These are phyloP conservation scores for Astrothelium subdiscretum DNA, from an alignment of 495 filamentous ascomycete species.

Conservation along the genomic window DNA sequence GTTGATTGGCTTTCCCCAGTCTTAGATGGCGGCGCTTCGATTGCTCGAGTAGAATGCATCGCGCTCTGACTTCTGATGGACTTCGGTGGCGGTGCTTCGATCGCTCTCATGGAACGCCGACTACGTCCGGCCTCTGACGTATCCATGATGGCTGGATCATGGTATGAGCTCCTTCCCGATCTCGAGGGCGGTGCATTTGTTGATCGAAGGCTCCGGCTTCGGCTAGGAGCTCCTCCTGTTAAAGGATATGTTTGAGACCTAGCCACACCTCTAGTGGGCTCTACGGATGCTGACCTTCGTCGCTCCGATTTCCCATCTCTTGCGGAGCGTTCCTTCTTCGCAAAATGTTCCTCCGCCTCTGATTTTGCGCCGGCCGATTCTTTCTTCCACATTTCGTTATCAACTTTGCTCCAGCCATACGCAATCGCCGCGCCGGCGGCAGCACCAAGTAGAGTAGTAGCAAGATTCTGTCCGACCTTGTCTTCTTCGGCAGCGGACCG, in stretches of 20 bases:
- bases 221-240: background rate
- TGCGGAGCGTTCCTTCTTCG: background rate
- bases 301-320: conserved; percentile 4
- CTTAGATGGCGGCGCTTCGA: background rate
- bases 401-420: conserved; percentile 56
- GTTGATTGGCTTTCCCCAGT: conserved; percentile 8
- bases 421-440: conserved; percentile 64
- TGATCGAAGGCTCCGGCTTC: conserved; percentile 8
- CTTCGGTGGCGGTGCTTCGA: background rate
- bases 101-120: background rate
- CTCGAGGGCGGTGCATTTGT: background rate
- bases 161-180: background rate
- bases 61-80: background rate
- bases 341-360: background rate
- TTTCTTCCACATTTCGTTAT: conserved; percentile 30
- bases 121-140: background rate
- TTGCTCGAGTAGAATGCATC: background rate
- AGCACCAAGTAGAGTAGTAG: conserved; percentile 67
- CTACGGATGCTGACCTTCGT: conserved; percentile 13
- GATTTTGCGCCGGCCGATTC: conserved; percentile 14
- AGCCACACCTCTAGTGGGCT: conserved; percentile 11
- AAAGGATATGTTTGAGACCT: conserved; percentile 7
- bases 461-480: conserved; percentile 36
- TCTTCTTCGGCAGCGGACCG: background rate
- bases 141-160: background rate